Evolutionary conservation across 2,329 filamentous ascomycete species (phyloP).

Genomic region (Dissoconium aciculare): DNA sequence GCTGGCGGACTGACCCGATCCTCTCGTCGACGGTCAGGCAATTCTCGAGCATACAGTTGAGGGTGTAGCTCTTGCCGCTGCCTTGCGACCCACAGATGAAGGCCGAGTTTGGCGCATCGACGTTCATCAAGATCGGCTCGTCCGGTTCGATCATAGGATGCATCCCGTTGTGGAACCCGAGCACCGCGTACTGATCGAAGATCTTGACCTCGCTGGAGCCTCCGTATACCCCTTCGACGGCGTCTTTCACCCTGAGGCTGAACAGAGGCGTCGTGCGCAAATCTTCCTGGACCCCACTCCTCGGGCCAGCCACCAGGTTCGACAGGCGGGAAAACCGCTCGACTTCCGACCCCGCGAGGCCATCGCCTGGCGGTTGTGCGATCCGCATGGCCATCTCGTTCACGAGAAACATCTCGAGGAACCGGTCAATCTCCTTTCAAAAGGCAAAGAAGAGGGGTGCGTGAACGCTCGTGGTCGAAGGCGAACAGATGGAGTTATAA

Average conservation of each 20-base stretch:
- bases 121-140: slow-evolving; percentile 35
- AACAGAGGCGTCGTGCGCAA: slow-evolving; percentile 16
- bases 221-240: slow-evolving; percentile 7
- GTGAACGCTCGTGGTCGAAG: too few species aligned
- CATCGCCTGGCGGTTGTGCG: too few species aligned
- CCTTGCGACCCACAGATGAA: slow-evolving; percentile 52
- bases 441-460: too few species aligned
- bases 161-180: slow-evolving; percentile 15
- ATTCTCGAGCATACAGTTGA: slow-evolving; percentile 46
- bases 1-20: slow-evolving; percentile 33
- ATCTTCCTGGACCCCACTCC: slow-evolving; percentile 10
- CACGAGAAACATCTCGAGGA: too few species aligned
- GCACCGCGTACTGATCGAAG: slow-evolving; percentile 16
- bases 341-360: too few species aligned
- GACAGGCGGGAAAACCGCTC: too few species aligned
- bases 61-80: slow-evolving; percentile 46
- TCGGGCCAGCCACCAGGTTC: too few species aligned
- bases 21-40: slow-evolving; percentile 34
- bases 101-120: slow-evolving; percentile 40
- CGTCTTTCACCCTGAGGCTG: slow-evolving; percentile 13
- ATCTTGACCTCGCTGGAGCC: too few species aligned
- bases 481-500: too few species aligned
- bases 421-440: too few species aligned
- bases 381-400: too few species aligned
- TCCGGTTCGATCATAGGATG: slow-evolving; percentile 3